Base-by-base conservation (phyloP, 208 protist species). In the Trypanosoma cruzi region DNA sequence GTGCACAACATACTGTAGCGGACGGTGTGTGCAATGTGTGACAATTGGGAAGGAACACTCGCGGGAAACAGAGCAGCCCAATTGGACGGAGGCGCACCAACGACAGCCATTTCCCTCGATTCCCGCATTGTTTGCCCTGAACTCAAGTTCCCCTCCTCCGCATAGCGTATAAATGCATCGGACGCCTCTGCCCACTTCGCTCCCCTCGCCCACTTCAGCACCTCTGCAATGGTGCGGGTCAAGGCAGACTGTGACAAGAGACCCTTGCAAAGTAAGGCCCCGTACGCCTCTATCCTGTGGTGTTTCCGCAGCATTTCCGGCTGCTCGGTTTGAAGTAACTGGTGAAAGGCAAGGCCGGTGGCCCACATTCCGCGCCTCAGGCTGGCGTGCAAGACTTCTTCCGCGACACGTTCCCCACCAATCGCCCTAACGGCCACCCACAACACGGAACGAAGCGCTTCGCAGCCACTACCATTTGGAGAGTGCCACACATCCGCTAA, bases 1-100 rank as follows among this genome's bases (percentile, higher is more conserved):
- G 63, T 81, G 53, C 75, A 77, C 48, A 88, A 58, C 75, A 89
- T 77, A 37, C 85, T 77, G 74, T 88, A 89, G 34, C 84, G 84
- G 22, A 81, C 78, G 5, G 79, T 80, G 34, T 88, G 82, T 7
- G 74, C 80, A 18, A 94, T 61, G 42, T 80, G 70, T 0, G 74
- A 65, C 18, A 93, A 62, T 44, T 82, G 76, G 0, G 60, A 26
- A 0, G 85, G 81, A 29, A 93, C 59, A 22, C 28, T 24, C 2
- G 46, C 32, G 24, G 18, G 34, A 68, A 85, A 85, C 36, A 74
- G 50, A 28, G 75, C 71, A 2, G 7, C 29, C 56, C 64, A 65
- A 29, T 44, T 11, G 68, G 22, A 14, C 2, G 29, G 46, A 20
- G 42, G 37, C 0, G n/a, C 18, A 4, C 26, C 44, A 22, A 46